Evolutionary conservation across 108 stramenopile species (phyloP).

Genomic region (Nitzschia palea): DNA sequence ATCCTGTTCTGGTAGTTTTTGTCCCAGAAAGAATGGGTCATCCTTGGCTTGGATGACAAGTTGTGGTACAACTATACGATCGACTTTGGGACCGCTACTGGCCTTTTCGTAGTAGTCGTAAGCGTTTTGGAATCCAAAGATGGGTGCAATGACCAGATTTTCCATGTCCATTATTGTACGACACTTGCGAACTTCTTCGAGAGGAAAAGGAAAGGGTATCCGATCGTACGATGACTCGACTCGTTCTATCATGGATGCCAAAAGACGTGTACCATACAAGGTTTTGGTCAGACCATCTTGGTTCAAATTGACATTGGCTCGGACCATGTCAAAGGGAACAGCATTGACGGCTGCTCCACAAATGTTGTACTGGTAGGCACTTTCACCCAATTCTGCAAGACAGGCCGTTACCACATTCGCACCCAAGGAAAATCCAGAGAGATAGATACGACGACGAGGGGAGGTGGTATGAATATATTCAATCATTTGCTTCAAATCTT

Average conservation of each 20-base stretch:
- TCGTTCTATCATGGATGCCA: conserved; percentile 40
- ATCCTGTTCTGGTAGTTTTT: conserved; percentile 26
- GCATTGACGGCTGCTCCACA: conserved; percentile 82
- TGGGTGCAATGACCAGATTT: conserved; percentile 58
- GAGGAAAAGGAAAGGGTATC: conserved; percentile 29
- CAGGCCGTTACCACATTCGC: conserved; percentile 87
- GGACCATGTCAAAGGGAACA: conserved; percentile 76
- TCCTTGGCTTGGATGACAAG: conserved; percentile 70
- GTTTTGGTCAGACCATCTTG: conserved; percentile 56
- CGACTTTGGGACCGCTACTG: conserved; percentile 50
- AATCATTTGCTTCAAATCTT: conserved; percentile 67
- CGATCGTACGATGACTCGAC: conserved; percentile 35
- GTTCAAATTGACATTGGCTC: conserved; percentile 50
- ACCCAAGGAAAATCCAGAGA: conserved; percentile 88
- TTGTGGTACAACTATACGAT: conserved; percentile 63
- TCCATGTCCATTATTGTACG: conserved; percentile 77
- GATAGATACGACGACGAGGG: conserved; percentile 42
- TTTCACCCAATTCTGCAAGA: conserved; percentile 73
- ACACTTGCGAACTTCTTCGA: conserved; percentile 30
- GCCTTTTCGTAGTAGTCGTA: conserved; percentile 77
- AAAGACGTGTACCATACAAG: conserved; percentile 57
- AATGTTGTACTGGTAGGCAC: conserved; percentile 49
- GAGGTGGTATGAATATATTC: conserved; percentile 9
- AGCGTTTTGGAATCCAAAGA: conserved; percentile 70
- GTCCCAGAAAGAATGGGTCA: conserved; percentile 76